Evolutionary conservation across 2,329 filamentous ascomycete species (phyloP), one percentile per base, ranked within the genome.

Genomic region (Teratosphaeriaceae sp.): DNA sequence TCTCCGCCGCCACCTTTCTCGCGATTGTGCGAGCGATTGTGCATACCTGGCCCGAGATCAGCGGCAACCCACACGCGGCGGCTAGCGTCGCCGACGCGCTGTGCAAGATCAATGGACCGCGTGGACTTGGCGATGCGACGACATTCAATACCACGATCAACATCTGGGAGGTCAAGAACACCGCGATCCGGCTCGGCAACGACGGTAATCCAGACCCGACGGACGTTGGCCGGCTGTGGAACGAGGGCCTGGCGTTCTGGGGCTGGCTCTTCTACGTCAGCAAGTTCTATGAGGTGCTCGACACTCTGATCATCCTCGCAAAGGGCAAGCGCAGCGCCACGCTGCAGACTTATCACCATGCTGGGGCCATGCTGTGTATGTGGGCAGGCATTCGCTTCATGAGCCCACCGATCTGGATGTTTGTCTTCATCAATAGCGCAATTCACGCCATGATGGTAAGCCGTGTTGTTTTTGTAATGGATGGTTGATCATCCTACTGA

Each of bases 351-450:
- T 98, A 96, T 66, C 92, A 98, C 71, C 92, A 98, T 62, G 85
- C 90, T 20, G 92, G 92, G 50, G 92, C 92, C 46, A 97, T 98
- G 90, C 78, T 97, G 74, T 95, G 87, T 70, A 97, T 98, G 90
- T 98, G 92, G 92, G 89, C 90, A 52, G 92, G 89, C 43, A 94
- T 96, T 64, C 83, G 88, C 51, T 96, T 85, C 74, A 95, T 95
- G 88, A 84, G 86, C 42, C 78, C 87, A 41, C 92, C 92, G 7
- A 97, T 98, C 66, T 97, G 89, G 89, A 87, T 97, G 75, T 98
- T 98, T 64, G 85, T 84, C 40, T 79, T 94, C 56, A 80, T 96
- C 64, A 98, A 98, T 73, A 95, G 89, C 2, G 83, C 79, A 48
- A 95, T 98, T 56, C 92, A 98, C 65, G 80, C 88, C 30, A 72